Evolutionary conservation across 1,284 basidiomycete genomes (phyloP).

Genomic region (Austroboletus niveus): DNA sequence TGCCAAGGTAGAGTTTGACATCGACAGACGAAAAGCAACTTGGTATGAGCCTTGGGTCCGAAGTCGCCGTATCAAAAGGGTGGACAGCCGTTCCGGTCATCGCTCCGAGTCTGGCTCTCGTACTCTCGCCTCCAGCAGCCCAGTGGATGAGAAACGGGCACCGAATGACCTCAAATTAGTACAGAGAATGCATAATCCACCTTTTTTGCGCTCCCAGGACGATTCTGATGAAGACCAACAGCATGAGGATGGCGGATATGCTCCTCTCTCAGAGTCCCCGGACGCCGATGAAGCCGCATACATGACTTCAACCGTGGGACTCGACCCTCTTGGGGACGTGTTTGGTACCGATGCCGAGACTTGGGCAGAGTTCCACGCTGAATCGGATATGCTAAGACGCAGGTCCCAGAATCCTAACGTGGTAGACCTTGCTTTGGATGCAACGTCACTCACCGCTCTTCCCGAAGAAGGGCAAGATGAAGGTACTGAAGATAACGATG

Average conservation of each 20-base stretch:
- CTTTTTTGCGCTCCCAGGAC: conserved; percentile 28
- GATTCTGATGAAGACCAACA: conserved; percentile 26
- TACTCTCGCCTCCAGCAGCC: conserved; percentile 20
- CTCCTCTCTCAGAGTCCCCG: conserved; percentile 35
- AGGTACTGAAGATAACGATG: conserved; percentile 31
- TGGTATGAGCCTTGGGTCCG: conserved; percentile 83
- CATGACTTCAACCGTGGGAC: conserved; percentile 29
- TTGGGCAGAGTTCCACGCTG: conserved; percentile 53
- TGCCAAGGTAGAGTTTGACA: conserved; percentile 87
- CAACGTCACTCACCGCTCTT: conserved; percentile 42
- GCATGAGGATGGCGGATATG: conserved; percentile 29
- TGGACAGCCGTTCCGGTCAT: conserved; percentile 39
- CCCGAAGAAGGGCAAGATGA: conserved; percentile 36
- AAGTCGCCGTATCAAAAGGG: conserved; percentile 56
- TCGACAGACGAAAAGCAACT: conserved; percentile 68
- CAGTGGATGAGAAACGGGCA: conserved; percentile 32
- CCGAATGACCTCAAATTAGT: conserved; percentile 53
- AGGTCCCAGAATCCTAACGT: conserved; percentile 40
- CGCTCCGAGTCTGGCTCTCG: conserved; percentile 28
- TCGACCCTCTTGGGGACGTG: conserved; percentile 47
- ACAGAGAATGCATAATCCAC: conserved; percentile 43
- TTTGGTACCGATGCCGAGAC: conserved; percentile 60
- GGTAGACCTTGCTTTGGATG: conserved; percentile 53
- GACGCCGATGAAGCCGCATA: conserved; percentile 14
- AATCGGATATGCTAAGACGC: conserved; percentile 26